Conservation (phyloP, 176 grass and related monocot genomes). For the Carex kokanica region DNA sequence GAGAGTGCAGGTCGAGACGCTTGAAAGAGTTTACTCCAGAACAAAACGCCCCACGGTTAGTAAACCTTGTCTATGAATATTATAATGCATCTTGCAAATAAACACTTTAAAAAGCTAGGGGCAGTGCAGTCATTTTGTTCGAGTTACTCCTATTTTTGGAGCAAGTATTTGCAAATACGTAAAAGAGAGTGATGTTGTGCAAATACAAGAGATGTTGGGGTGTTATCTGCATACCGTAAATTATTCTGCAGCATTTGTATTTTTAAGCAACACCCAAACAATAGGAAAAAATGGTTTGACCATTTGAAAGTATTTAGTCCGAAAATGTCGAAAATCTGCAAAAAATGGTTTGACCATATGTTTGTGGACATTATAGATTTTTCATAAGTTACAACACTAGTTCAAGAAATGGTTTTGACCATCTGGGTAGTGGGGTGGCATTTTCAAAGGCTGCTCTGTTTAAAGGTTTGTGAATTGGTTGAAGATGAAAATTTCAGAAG, state of each 20-base stretch:
- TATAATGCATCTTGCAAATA: background rate
- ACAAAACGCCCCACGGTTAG: slow-evolving; percentile 83
- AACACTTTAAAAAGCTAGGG: background rate
- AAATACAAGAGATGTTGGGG: background rate
- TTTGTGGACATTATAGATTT: background rate
- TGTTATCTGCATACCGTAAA: background rate
- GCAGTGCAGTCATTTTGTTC: background rate
- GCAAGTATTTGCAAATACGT: background rate
- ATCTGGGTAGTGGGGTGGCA: background rate
- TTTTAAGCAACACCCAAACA: background rate
- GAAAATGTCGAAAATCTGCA: too few species aligned
- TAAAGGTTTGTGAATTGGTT: too few species aligned
- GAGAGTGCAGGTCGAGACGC: slow-evolving; percentile 67
- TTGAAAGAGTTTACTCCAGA: slow-evolving; percentile 72
- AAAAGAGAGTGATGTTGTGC: background rate
- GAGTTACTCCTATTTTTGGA: background rate
- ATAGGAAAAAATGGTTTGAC: background rate
- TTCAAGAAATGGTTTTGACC: background rate
- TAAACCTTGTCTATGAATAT: slow-evolving; percentile 18
- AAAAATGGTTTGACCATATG: background rate
- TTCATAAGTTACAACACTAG: background rate
- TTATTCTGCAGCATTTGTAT: background rate
- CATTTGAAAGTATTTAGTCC: too few species aligned
- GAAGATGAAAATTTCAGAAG: too few species aligned
- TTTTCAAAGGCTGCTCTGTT: too few species aligned